phyloP scores from a whole-genome alignment of 1,284 basidiomycete species.

The Mrakiaceae sp. region DNA sequence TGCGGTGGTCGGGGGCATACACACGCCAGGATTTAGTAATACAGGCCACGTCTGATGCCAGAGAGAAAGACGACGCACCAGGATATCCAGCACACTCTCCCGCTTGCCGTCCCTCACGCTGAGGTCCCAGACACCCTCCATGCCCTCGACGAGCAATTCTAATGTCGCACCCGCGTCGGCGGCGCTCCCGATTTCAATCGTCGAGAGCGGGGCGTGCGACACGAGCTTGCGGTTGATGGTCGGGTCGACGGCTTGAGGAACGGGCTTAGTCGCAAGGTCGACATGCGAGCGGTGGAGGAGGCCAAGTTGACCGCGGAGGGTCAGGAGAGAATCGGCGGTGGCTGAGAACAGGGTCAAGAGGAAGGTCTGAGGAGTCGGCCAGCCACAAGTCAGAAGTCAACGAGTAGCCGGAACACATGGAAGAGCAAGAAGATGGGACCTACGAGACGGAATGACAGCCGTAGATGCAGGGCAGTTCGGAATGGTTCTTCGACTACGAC shows the following conservation, averaged over 20 bases:
- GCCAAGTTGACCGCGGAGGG: too few species aligned
- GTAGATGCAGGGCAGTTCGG: neutral
- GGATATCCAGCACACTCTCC: neutral
- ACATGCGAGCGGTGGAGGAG: neutral
- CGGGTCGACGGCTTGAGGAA: conserved; percentile 40
- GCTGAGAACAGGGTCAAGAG: neutral
- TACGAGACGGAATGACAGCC: neutral
- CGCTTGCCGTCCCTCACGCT: neutral
- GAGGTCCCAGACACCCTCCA: conserved; percentile 45
- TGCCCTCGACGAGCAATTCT: conserved; percentile 44
- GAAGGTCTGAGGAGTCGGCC: neutral
- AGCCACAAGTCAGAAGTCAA: neutral
- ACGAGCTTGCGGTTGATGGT: conserved; percentile 54
- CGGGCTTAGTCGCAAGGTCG: neutral
- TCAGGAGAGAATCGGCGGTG: neutral
- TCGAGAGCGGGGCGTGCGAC: conserved; percentile 57
- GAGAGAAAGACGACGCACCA: neutral
- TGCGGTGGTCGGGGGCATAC: too few species aligned
- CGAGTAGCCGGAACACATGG: neutral
- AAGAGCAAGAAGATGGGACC: neutral
- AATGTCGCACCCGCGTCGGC: conserved; percentile 46
- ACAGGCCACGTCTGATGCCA: neutral
- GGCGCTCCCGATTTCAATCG: conserved; percentile 43
- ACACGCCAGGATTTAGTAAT: too few species aligned
- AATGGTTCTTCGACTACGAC: neutral